Conservation (phyloP, 805 yeast species). For the Yamadazyma endophytica region DNA sequence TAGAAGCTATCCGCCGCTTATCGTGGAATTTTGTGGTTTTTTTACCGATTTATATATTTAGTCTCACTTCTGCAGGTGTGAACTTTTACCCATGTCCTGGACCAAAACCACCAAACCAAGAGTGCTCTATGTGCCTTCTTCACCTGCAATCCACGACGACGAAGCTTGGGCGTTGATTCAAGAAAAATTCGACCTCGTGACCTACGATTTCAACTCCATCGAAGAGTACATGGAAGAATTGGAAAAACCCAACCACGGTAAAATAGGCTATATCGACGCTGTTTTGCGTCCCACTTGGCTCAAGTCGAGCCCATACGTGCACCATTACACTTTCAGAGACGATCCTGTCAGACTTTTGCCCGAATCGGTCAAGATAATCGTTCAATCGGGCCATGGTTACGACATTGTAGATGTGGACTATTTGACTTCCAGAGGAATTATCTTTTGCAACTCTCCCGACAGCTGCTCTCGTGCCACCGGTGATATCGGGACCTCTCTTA, state of each 20-base stretch:
- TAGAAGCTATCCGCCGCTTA: too few species aligned
- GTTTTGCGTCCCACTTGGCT: constrained; percentile 37
- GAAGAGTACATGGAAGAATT: constrained; percentile 32
- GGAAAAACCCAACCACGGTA: constrained; percentile 29
- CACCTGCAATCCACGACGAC: constrained; percentile 31
- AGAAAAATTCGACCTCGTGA: constrained; percentile 30
- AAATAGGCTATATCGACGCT: constrained; percentile 30
- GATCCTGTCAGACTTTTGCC: constrained; percentile 30
- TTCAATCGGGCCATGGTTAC: constrained; percentile 38
- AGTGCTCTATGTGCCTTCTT: constrained; percentile 35
- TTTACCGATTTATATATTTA: too few species aligned
- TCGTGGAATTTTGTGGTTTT: too few species aligned
- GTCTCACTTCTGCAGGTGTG: too few species aligned
- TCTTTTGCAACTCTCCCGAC: constrained; percentile 37
- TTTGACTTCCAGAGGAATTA: constrained; percentile 23
- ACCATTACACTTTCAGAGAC: constrained; percentile 28
- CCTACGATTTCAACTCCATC: constrained; percentile 26
- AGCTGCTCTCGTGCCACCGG: constrained; percentile 38
- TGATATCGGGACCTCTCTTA: constrained; percentile 30
- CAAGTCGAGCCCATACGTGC: constrained; percentile 33
- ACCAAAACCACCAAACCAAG: constrained; percentile 32
- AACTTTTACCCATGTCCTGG: too few species aligned
- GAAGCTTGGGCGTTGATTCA: constrained; percentile 32
- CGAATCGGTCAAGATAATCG: constrained; percentile 29
- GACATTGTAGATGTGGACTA: constrained; percentile 36